phyloP scores from a whole-genome alignment of 257 asterid species.

The Agastache rugosa region DNA sequence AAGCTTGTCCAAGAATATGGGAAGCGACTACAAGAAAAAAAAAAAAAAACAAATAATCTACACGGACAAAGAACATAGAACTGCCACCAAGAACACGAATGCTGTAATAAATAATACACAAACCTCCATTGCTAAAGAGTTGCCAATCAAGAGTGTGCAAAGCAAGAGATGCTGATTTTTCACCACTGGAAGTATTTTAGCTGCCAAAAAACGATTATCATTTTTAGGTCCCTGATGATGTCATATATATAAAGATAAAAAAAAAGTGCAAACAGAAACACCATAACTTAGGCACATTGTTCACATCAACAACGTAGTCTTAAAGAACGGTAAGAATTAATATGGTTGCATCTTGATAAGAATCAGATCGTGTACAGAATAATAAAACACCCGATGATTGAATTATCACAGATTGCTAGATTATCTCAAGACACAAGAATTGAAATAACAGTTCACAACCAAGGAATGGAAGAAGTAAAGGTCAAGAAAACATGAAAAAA shows the following conservation, averaged over 20 bases:
- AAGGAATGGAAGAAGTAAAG: too few relatives aligned
- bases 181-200: constrained; percentile 94
- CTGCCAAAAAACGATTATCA: constrained; percentile 52
- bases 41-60: constrained; percentile 20
- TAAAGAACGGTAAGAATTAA: constrained; percentile 4
- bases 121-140: constrained; percentile 99
- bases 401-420: not conserved
- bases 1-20: constrained; percentile 96
- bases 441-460: too few relatives aligned
- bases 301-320: constrained; percentile 18
- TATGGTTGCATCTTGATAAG: constrained; percentile 14
- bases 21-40: constrained; percentile 71
- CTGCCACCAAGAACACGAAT: constrained; percentile 5
- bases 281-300: constrained; percentile 21
- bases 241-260: not conserved
- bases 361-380: constrained; percentile 1
- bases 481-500: not conserved
- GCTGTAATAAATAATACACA: constrained; percentile 37
- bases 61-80: constrained; percentile 1
- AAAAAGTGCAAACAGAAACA: not conserved
- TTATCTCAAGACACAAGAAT: not conserved
- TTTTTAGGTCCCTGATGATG: not conserved
- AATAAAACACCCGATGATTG: not conserved
- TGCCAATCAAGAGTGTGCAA: constrained; percentile 99
- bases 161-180: constrained; percentile 98